These are phyloP conservation scores for Eimeria brunetti DNA, from an alignment of 169 alveolate genomes.

Conservation along the genomic window DNA sequence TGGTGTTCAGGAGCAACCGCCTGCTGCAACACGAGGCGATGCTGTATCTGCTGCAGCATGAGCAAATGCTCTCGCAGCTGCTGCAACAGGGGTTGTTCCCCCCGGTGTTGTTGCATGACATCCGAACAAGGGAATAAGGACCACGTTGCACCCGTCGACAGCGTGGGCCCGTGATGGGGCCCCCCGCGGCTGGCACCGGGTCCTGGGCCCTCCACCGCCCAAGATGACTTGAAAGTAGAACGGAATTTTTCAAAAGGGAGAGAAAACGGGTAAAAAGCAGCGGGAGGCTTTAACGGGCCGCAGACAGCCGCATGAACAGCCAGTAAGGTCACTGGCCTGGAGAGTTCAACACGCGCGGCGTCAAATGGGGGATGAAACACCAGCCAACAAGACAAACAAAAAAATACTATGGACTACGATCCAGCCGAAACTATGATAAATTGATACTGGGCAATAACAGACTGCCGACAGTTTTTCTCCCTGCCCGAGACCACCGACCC, in stretches of 20 bases:
- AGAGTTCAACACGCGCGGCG: not conserved
- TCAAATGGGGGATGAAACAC: not conserved
- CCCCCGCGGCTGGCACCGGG: slow-evolving; percentile 25
- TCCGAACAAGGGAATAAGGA: slow-evolving; percentile 1
- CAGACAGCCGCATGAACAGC: not conserved
- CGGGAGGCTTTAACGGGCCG: not conserved
- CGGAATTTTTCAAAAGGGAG: not conserved
- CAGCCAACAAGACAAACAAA: not conserved
- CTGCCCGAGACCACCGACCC: slow-evolving; percentile 62
- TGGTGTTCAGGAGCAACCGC: not conserved
- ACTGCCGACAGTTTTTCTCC: slow-evolving; percentile 11
- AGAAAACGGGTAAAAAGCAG: not conserved
- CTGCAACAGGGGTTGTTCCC: slow-evolving; percentile 25
- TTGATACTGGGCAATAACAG: not conserved
- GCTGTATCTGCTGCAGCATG: slow-evolving; percentile 35
- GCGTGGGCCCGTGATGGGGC: slow-evolving; percentile 3
- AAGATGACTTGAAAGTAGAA: not conserved
- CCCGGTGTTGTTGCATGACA: slow-evolving; percentile 45
- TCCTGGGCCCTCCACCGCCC: slow-evolving; percentile 17
- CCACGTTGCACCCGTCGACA: not conserved
- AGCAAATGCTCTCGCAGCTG: slow-evolving; percentile 48
- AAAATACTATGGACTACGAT: not conserved
- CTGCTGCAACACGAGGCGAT: slow-evolving; percentile 34
- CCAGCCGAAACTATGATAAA: not conserved
- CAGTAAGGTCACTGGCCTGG: slow-evolving; percentile 19